Percentiles rank a stretch among this genome's conserved stretches.
These are phyloP conservation scores for Cytospora schulzeri DNA, from an alignment of 2,329 filamentous ascomycete genomes.

Conservation along the genomic window DNA sequence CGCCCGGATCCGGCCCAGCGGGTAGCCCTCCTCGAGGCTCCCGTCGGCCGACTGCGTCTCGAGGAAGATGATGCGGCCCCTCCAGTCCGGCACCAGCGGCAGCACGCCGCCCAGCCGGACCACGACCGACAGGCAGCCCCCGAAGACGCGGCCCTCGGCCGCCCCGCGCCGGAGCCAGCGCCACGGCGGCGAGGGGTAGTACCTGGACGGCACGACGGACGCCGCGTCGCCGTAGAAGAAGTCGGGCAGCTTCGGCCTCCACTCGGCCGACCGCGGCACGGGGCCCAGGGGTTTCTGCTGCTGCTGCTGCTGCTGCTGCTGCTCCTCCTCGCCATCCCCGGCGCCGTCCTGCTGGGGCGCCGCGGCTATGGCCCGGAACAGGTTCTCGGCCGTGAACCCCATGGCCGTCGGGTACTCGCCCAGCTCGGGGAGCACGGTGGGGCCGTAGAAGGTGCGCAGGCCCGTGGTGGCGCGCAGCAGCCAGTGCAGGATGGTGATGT, in stretches of 20 bases:
- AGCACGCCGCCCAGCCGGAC: slow-evolving; percentile 41
- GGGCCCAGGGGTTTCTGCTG: slow-evolving; percentile 35
- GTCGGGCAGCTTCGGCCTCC: slow-evolving; percentile 29
- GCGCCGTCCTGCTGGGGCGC: too few species aligned
- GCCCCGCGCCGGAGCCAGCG: slow-evolving; percentile 41
- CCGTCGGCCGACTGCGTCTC: slow-evolving; percentile 44
- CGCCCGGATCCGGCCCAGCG: slow-evolving; percentile 35
- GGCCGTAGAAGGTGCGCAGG: slow-evolving; percentile 48
- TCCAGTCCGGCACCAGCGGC: slow-evolving; percentile 41
- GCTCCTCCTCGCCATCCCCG: too few species aligned
- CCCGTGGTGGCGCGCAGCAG: slow-evolving; percentile 41
- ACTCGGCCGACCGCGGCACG: slow-evolving; percentile 37
- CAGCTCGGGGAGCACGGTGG: slow-evolving; percentile 43
- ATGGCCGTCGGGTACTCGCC: slow-evolving; percentile 36
- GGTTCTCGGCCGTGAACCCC: slow-evolving; percentile 36
- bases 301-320: too few species aligned
- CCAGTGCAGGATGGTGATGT: slow-evolving; percentile 48
- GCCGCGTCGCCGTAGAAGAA: slow-evolving; percentile 31
- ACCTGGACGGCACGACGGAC: slow-evolving; percentile 26
- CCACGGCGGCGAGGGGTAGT: slow-evolving; percentile 38
- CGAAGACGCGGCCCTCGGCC: slow-evolving; percentile 47
- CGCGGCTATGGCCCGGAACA: slow-evolving; percentile 39
- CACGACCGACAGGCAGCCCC: slow-evolving; percentile 45
- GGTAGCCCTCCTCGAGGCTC: slow-evolving; percentile 3
- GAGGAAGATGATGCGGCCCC: slow-evolving; percentile 43